phyloP scores from a whole-genome alignment of 2,329 filamentous ascomycete genomes.

The Scytalidium sp. region DNA sequence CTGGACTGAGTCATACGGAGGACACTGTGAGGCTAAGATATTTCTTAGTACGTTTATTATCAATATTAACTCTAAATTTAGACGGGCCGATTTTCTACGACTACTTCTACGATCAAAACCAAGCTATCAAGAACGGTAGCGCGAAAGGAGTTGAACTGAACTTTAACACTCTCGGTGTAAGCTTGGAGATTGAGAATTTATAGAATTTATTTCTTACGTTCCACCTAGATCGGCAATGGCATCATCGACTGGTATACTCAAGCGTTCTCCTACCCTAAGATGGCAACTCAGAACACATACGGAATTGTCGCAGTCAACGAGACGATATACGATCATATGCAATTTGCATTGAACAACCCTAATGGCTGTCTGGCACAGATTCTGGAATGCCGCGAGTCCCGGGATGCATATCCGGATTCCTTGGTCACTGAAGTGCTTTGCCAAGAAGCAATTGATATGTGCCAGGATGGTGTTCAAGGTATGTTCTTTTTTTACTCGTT shows the following conservation, averaged over 20 bases:
- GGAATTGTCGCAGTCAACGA: slow-evolving; percentile 23
- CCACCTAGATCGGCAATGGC: slow-evolving; percentile 56
- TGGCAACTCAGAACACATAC: slow-evolving; percentile 35
- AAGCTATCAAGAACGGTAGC: slow-evolving; percentile 45
- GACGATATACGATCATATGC: slow-evolving; percentile 51
- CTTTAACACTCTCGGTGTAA: slow-evolving; percentile 59
- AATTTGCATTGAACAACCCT: slow-evolving; percentile 44
- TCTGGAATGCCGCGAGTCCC: slow-evolving; percentile 40
- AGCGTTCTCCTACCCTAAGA: slow-evolving; percentile 23
- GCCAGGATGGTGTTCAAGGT: slow-evolving; percentile 52
- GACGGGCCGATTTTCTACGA: slow-evolving; percentile 45
- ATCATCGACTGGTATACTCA: slow-evolving; percentile 62
- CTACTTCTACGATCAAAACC: slow-evolving; percentile 58
- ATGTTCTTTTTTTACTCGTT: not conserved
- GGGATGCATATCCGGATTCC: slow-evolving; percentile 27
- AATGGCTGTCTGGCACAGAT: slow-evolving; percentile 38
- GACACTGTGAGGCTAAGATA: not conserved
- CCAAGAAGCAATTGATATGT: slow-evolving; percentile 50
- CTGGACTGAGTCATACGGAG: slow-evolving; percentile 51
- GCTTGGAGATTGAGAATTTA: too few relatives aligned
- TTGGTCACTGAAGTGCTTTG: slow-evolving; percentile 35
- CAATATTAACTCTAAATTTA: not conserved
- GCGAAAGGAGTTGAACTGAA: slow-evolving; percentile 52
- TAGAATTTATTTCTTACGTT: too few relatives aligned
- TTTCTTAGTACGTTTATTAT: too few relatives aligned